Percentiles rank a stretch among this genome's conserved stretches.
Conservation (phyloP, 352 stramenopile species). For the Globisporangium echinulatum region DNA sequence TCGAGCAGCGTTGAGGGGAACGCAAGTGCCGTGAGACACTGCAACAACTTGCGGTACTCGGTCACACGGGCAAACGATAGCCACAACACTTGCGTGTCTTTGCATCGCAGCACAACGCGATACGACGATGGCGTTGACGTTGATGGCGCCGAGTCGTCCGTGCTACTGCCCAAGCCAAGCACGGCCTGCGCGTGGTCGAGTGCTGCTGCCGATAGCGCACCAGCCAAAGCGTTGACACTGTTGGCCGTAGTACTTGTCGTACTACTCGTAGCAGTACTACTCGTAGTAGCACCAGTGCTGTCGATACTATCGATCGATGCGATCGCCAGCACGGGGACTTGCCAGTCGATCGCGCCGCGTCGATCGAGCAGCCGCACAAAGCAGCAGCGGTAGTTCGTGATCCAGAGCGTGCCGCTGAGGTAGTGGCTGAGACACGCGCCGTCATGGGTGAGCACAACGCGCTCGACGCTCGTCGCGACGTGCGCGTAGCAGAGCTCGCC, state of each 20-base stretch:
- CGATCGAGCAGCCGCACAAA: slow-evolving; percentile 50
- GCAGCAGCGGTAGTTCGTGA: slow-evolving; percentile 81
- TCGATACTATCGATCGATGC: slow-evolving; percentile 56
- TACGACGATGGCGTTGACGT: slow-evolving; percentile 25
- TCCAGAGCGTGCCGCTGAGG: slow-evolving; percentile 68
- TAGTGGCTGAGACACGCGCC: slow-evolving; percentile 66
- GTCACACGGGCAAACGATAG: slow-evolving; percentile 64
- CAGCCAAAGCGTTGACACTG: no score
- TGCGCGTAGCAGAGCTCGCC: slow-evolving; percentile 78
- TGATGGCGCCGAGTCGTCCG: not conserved
- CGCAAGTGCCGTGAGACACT: slow-evolving; percentile 67
- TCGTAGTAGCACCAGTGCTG: slow-evolving; percentile 6
- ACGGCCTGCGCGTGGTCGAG: slow-evolving; percentile 60
- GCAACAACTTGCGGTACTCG: slow-evolving; percentile 73
- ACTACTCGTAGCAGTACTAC: not conserved
- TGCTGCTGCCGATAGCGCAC: slow-evolving; percentile 13
- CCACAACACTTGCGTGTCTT: slow-evolving; percentile 62
- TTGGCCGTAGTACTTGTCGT: not conserved
- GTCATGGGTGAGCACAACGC: slow-evolving; percentile 51
- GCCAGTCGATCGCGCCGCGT: slow-evolving; percentile 53
- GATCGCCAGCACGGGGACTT: slow-evolving; percentile 75
- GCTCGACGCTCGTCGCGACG: slow-evolving; percentile 63
- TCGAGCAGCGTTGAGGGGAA: slow-evolving; percentile 70
- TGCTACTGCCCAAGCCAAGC: slow-evolving; percentile 27
- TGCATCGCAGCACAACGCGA: slow-evolving; percentile 73